Conservation (phyloP, 164 flowering plant species). For the grape (Vitis vinifera) region ASM3070453v1 NC_081822.1:7692001-7692500, state of each 20-base stretch:
- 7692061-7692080: background rate
- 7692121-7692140: background rate
- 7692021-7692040: background rate
- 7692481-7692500: no score
- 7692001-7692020: conserved; percentile 1
- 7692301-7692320: background rate
- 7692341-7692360: no score
- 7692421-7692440: no score
- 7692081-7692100: background rate
- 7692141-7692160: background rate
- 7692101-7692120: background rate
- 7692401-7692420: background rate
- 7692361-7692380: background rate
- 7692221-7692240: background rate
- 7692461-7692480: no score
- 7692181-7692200: background rate
- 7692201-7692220: background rate
- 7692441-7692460: no score
- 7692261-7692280: background rate
- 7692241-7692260: background rate
- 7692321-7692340: background rate
- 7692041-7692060: background rate
- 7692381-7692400: background rate
- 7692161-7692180: background rate
- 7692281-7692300: background rate